Evolutionary conservation across 2,329 filamentous ascomycete genomes (phyloP), one percentile per base, ranked within the genome.

Genomic region (Bertia moriformis): DNA sequence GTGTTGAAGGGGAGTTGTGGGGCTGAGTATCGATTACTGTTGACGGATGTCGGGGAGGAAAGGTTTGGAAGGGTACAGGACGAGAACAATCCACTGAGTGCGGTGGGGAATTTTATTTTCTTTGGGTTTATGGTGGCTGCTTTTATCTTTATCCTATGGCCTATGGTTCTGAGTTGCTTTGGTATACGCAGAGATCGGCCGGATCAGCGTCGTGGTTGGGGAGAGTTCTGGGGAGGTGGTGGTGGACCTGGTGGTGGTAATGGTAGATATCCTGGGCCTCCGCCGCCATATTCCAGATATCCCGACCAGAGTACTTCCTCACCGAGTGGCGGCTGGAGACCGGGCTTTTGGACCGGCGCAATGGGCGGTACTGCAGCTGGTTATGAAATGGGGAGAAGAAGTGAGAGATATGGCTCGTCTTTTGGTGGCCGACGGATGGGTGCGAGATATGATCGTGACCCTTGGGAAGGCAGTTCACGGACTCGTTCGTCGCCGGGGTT

Each of bases 1-100:
- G 72, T 96, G n/a, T 62, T 96, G 40, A 87, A 83, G 51, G 91
- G 91, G 17, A 91, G 83, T 56, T 96, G 89, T 59, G 91, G 83
- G 13, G 88, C 94, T 18, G 85, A 94, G 60, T 96, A 96, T 58
- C 69, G 80, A 13, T 60, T 96, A 4, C 57, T 82, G 0, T 63
- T 96, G 39, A 96, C 88, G 1, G 75, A 80, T 10, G 65, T 69
- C 44, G 91, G 91, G 3, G 77, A 88, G 59, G 59, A 70, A 48
- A 73, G 68, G 48, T 88, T 81, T 54, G 83, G 81, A 1, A 54
- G 70, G 27, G 51, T 73, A 30, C 61, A 57, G 39, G 58, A 55
- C 33, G 61, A 50, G 35, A 54, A 51, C 18, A 59, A 49, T 18
- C 50, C 12, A 55, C 57, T 46, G 58, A 55, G 3, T 53, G 59